phyloP scores from a whole-genome alignment of 1,139 yeast species.

The Spencermartinsiella ligniputridi region DNA sequence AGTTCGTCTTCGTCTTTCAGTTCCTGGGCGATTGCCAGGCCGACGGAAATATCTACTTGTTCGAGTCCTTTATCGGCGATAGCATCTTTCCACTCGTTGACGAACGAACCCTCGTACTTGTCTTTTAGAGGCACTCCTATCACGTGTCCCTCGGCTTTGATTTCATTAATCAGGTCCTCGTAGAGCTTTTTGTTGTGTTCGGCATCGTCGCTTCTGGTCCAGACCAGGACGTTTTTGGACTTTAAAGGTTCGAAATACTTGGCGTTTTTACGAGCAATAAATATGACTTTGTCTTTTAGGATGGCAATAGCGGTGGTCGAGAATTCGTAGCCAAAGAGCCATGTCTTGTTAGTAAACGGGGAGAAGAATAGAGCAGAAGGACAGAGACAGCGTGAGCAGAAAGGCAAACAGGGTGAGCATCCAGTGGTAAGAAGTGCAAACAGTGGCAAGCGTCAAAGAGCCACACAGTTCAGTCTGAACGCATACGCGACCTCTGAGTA shows the following conservation, averaged over 20 bases:
- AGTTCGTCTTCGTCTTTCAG: conserved; percentile 79
- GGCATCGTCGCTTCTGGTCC: conserved; percentile 78
- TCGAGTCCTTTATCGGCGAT: conserved; percentile 35
- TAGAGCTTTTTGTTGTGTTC: conserved; percentile 70
- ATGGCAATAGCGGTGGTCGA: conserved; percentile 80
- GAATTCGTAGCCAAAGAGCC: conserved; percentile 94
- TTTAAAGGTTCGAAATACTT: conserved; percentile 61
- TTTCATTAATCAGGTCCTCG: conserved; percentile 49
- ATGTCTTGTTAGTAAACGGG: conserved; percentile 45
- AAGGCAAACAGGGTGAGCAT: too few relatives aligned
- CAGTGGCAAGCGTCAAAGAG: too few relatives aligned
- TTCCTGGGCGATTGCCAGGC: conserved; percentile 55
- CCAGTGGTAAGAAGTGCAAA: too few relatives aligned
- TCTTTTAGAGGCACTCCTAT: conserved; percentile 71
- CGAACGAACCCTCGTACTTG: conserved; percentile 73
- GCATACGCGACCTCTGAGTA: too few relatives aligned
- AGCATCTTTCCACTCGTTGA: conserved; percentile 58
- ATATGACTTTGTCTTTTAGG: conserved; percentile 54
- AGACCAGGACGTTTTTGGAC: conserved; percentile 55
- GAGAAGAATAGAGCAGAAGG: too few relatives aligned
- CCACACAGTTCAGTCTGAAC: too few relatives aligned
- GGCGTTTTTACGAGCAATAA: conserved; percentile 82
- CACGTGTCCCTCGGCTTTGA: conserved; percentile 45
- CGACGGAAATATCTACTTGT: conserved; percentile 45
- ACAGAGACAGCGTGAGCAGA: too few relatives aligned